Conservation (phyloP, 768 basidiomycete species). For the Stropharia rugosoannulata region DNA sequence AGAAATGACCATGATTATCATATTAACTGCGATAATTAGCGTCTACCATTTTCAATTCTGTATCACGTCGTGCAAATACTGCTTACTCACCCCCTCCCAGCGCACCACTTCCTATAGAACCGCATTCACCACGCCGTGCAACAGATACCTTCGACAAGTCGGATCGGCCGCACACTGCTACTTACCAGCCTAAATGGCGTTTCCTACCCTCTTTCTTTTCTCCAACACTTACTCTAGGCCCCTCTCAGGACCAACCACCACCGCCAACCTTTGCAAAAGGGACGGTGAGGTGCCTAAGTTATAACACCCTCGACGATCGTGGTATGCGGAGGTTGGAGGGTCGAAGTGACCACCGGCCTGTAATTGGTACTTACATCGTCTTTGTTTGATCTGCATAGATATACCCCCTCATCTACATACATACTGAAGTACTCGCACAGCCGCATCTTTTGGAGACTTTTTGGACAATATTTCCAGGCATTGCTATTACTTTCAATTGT, state of each 20-base stretch:
- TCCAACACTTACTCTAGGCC: slow-evolving; percentile 23
- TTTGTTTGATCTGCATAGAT: slow-evolving; percentile 42
- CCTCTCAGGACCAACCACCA: neutral
- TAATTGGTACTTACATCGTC: slow-evolving; percentile 75
- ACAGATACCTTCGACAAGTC: slow-evolving; percentile 18
- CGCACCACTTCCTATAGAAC: slow-evolving; percentile 17
- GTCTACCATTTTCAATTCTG: slow-evolving; percentile 1
- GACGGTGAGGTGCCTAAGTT: slow-evolving; percentile 70
- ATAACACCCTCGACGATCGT: slow-evolving; percentile 72
- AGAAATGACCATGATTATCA: too few relatives aligned
- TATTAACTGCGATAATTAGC: neutral
- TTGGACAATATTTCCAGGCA: neutral
- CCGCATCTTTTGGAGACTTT: too few relatives aligned
- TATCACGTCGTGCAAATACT: slow-evolving; percentile 15
- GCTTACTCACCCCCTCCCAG: slow-evolving; percentile 26
- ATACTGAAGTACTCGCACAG: too few relatives aligned
- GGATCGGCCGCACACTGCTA: slow-evolving; percentile 17
- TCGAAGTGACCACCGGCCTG: slow-evolving; percentile 81
- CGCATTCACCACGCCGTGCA: slow-evolving; percentile 14
- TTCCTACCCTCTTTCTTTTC: slow-evolving; percentile 51
- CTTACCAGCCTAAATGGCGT: slow-evolving; percentile 41
- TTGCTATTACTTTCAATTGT: neutral
- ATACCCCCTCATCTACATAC: neutral
- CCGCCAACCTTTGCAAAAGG: slow-evolving; percentile 40
- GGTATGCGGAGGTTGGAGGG: slow-evolving; percentile 77